These are phyloP conservation scores for Penicillium olsonii DNA, from an alignment of 2,329 filamentous ascomycete species.

Conservation along the genomic window DNA sequence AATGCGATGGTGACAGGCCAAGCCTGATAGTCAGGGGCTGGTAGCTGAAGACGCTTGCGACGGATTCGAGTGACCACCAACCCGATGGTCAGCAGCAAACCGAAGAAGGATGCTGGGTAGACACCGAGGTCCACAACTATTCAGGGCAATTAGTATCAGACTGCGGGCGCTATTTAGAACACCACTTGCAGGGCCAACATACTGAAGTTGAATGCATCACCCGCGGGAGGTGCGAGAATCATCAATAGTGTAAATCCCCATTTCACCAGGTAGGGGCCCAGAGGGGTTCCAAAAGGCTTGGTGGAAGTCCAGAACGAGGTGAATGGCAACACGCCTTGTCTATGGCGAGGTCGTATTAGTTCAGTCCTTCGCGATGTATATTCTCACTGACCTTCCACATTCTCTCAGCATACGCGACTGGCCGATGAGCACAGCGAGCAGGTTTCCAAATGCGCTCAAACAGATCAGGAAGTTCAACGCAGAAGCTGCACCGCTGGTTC, in stretches of 20 bases:
- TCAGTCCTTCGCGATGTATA: not conserved
- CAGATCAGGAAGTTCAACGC: conserved; percentile 61
- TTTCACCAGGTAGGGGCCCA: conserved; percentile 61
- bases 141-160: not conserved
- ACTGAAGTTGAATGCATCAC: conserved; percentile 66
- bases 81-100: conserved; percentile 1
- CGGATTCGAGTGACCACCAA: conserved; percentile 4
- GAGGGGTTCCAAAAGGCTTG: conserved; percentile 63
- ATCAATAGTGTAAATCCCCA: conserved; percentile 61
- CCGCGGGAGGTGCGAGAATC: conserved; percentile 62
- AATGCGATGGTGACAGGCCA: conserved; percentile 63
- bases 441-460: conserved; percentile 60
- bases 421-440: conserved; percentile 58
- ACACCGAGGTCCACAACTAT: conserved; percentile 8
- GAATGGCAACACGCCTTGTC: conserved; percentile 64
- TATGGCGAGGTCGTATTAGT: too few species aligned
- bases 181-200: too few species aligned
- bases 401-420: conserved; percentile 61
- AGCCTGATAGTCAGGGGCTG: conserved; percentile 55
- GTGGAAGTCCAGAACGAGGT: conserved; percentile 64
- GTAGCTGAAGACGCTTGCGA: conserved; percentile 52
- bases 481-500: conserved; percentile 49
- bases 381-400: conserved; percentile 50
- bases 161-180: too few species aligned
- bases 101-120: not conserved